These are phyloP conservation scores for Priceomyces fermenticarens DNA, from an alignment of 805 yeast species.

Conservation along the genomic window DNA sequence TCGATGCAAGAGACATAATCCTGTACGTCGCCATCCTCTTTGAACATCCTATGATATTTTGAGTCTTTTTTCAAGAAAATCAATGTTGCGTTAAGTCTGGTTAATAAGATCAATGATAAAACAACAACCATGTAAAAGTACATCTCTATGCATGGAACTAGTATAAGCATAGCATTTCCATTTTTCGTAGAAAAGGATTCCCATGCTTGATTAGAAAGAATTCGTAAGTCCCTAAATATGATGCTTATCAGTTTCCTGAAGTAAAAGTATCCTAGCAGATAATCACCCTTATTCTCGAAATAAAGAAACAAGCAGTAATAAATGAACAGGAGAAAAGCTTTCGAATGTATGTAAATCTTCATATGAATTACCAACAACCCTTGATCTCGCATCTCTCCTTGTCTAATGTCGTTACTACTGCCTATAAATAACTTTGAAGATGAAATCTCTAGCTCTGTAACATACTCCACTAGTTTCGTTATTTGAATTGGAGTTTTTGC, in stretches of 20 bases:
- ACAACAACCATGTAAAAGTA: constrained; percentile 2
- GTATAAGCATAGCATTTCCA: constrained; percentile 1
- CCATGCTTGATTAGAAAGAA: neutral
- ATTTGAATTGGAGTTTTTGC: constrained; percentile 32
- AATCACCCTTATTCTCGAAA: constrained; percentile 28
- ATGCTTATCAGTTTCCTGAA: constrained; percentile 25
- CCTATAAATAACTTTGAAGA: constrained; percentile 3
- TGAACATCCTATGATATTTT: neutral
- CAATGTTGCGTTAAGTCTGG: constrained; percentile 3
- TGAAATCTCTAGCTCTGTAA: constrained; percentile 29
- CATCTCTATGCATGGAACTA: constrained; percentile 1
- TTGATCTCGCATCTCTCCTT: constrained; percentile 2
- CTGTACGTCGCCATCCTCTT: neutral
- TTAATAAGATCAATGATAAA: constrained; percentile 1
- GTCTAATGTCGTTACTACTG: neutral
- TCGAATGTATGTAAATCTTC: constrained; percentile 4
- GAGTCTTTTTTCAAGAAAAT: neutral
- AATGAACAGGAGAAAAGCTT: constrained; percentile 10
- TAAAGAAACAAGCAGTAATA: constrained; percentile 35
- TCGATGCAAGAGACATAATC: neutral
- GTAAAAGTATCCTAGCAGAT: constrained; percentile 28
- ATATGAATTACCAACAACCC: neutral
- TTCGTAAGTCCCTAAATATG: constrained; percentile 18
- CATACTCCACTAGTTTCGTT: constrained; percentile 23
- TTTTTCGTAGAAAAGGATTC: neutral